A percentile compares a stretch with the other conserved stretches of the same genome.
phyloP scores from a whole-genome alignment of 495 filamentous ascomycete genomes.

The Aspergillus affinis region DNA sequence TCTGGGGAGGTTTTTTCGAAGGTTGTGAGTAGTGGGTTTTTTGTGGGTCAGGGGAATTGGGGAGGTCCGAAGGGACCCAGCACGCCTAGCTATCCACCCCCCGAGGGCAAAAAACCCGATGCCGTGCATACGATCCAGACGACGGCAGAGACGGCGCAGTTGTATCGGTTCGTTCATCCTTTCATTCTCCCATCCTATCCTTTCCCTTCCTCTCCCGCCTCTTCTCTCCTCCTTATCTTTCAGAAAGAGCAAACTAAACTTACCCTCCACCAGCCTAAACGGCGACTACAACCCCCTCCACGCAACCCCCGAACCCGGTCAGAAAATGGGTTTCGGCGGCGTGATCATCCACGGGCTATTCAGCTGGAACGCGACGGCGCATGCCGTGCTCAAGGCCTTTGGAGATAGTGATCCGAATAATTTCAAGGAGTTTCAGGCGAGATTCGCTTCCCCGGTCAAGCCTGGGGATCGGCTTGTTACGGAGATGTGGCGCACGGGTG shows the following conservation, averaged over 20 bases:
- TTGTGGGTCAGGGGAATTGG: conserved; percentile 82
- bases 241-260: conserved; percentile 11
- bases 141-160: conserved; percentile 64
- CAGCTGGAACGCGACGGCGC: conserved; percentile 79
- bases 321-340: conserved; percentile 88
- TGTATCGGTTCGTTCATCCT: conserved; percentile 55
- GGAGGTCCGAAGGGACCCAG: conserved; percentile 86
- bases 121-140: conserved; percentile 68
- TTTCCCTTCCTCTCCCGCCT: background rate
- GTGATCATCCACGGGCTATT: conserved; percentile 86
- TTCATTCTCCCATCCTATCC: background rate
- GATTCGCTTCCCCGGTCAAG: conserved; percentile 81
- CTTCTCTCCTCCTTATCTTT: background rate
- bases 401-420: conserved; percentile 76
- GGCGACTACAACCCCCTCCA: conserved; percentile 93
- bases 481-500: conserved; percentile 53
- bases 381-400: conserved; percentile 68
- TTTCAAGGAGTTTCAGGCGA: conserved; percentile 80
- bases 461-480: conserved; percentile 60
- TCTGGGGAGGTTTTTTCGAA: conserved; percentile 71
- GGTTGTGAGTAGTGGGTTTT: conserved; percentile 69
- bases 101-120: conserved; percentile 70
- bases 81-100: conserved; percentile 71
- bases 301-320: conserved; percentile 76
- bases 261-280: conserved; percentile 55